Evolutionary conservation across 768 basidiomycete genomes (phyloP), one percentile per base, ranked within the genome.

Genomic region (Kwoniella europaea): DNA sequence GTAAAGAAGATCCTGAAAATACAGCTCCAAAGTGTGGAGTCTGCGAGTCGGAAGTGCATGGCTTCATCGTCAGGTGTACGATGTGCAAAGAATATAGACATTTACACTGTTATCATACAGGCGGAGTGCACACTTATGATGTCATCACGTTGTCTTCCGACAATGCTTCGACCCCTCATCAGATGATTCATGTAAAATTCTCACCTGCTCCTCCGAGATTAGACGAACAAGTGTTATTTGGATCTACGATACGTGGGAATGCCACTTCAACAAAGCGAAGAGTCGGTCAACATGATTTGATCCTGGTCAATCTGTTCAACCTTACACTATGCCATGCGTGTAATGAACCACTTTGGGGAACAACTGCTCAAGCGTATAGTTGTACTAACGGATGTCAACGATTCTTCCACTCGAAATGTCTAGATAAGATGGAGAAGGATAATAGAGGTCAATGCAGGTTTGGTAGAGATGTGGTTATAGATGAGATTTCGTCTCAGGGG

Each of bases 81-180:
- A 86, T 90, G 60, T 92, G 92, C 82, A 85, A 87, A 79, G 90
- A 88, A 69, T 84, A 86, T 1, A 88, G 91, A 7, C 92, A 94
- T 81, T 88, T 92, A 68, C 88, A 90, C 72, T 94, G 92, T 84
- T 92, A 92, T 75, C 89, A 91, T 74, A 86, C 89, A 69, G 87
- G 88, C 60, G 91, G 91, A 27, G 89, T 87, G 73, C 85, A 87
- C 68, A 81, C 18, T 16, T 76, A 74, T 56, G 74, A 78, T 20
- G 60, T 70, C 16, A 54, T 74, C 43, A 65, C 62, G 18, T 9
- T 68, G 10, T 70, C 54, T 63, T 82, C 24, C 5, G 29, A 46
- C 5, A 52, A 64, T n/a, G 5, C 53, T 7, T 50, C 46, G 46
- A 43, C 70, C 12, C 29, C 66, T 16, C 69, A 71, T 42, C 55